phyloP scores from a whole-genome alignment of 2,329 filamentous ascomycete species.

The Alternaria atra region DNA sequence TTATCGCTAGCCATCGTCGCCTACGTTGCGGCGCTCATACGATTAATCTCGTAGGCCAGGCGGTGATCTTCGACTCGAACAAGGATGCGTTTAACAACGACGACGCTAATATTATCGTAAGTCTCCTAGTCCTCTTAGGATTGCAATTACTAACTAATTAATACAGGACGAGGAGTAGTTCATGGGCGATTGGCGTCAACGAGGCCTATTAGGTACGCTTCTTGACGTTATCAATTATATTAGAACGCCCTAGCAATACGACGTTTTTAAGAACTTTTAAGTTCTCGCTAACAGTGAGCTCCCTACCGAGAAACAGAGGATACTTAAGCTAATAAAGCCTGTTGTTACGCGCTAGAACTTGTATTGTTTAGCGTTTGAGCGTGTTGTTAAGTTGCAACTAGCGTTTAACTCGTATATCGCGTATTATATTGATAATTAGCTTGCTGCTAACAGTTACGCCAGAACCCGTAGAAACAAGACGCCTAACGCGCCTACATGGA shows the following conservation, averaged over 20 bases:
- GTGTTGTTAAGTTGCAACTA: not conserved
- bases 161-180: not conserved
- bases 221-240: slow-evolving; percentile 10
- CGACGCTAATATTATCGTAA: not conserved
- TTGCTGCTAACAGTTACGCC: too few species aligned
- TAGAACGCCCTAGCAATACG: slow-evolving; percentile 12
- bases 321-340: not conserved
- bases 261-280: not conserved
- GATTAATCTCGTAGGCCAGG: slow-evolving; percentile 7
- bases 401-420: not conserved
- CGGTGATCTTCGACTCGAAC: not conserved
- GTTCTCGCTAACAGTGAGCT: too few species aligned
- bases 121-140: too few species aligned
- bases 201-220: slow-evolving; percentile 8
- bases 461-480: not conserved
- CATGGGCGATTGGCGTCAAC: not conserved
- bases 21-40: slow-evolving; percentile 6
- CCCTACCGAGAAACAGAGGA: not conserved
- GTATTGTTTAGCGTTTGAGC: not conserved
- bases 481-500: not conserved
- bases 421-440: not conserved
- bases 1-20: not conserved
- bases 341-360: slow-evolving; percentile 4
- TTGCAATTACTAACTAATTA: too few species aligned
- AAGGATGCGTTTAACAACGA: slow-evolving; percentile 7